Conservation (phyloP, 2,329 filamentous ascomycete genomes). For the Byssochlamys sp. region DNA sequence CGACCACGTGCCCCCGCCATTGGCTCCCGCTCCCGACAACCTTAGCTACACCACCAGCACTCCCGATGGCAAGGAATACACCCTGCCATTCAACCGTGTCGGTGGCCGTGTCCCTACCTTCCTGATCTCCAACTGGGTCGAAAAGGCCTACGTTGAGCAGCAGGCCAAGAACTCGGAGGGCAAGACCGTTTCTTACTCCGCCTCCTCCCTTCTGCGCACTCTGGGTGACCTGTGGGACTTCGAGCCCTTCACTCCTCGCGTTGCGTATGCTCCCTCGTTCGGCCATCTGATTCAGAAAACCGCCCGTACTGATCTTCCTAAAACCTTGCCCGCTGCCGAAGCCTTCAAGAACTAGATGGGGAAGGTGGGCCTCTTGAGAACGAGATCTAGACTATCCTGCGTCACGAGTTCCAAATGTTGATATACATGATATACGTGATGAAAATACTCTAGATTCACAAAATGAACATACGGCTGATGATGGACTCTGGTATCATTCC, state of each 20-base stretch:
- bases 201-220: conserved; percentile 37
- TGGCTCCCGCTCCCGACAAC: conserved; percentile 31
- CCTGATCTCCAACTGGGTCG: conserved; percentile 38
- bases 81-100: conserved; percentile 33
- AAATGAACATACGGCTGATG: too few species aligned
- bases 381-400: too few species aligned
- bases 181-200: conserved; percentile 33
- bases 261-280: conserved; percentile 32
- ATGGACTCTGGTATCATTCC: too few species aligned
- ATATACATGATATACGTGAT: too few species aligned
- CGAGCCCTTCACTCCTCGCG: conserved; percentile 29
- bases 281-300: conserved; percentile 18
- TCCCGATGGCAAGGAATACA: conserved; percentile 26
- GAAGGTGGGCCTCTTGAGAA: too few species aligned
- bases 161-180: conserved; percentile 19
- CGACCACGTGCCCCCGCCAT: conserved; percentile 38
- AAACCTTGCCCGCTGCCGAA: conserved; percentile 14
- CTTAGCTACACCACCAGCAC: conserved; percentile 25
- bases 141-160: conserved; percentile 33
- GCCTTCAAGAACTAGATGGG: conserved; percentile 17
- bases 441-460: too few species aligned
- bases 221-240: conserved; percentile 36
- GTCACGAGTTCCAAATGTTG: too few species aligned
- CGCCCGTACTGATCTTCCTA: conserved; percentile 18
- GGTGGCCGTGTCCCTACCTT: conserved; percentile 38